Evolutionary conservation across 805 yeast genomes (phyloP).

Genomic region (Peterozyma xylosa): DNA sequence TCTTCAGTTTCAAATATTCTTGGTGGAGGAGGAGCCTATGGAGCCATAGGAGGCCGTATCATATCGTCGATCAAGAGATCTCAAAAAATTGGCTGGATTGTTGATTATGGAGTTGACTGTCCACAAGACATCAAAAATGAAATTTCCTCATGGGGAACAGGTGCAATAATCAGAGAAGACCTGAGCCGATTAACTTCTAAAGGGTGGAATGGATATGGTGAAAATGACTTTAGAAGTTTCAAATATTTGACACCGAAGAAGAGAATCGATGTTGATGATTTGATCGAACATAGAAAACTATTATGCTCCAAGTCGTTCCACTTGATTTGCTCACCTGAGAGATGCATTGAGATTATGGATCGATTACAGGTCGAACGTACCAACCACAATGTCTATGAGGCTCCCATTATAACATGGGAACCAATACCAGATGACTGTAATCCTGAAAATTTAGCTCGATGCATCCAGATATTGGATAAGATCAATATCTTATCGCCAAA

Average conservation of each 20-base stretch:
- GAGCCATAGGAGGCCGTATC: constrained; percentile 66
- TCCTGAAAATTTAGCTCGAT: constrained; percentile 35
- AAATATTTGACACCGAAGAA: constrained; percentile 54
- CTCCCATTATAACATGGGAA: constrained; percentile 65
- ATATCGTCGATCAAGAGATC: constrained; percentile 31
- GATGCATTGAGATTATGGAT: constrained; percentile 41
- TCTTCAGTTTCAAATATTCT: constrained; percentile 40
- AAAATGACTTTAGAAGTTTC: constrained; percentile 53
- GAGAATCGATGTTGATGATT: constrained; percentile 50
- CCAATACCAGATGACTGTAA: constrained; percentile 76
- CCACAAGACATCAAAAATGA: constrained; percentile 39
- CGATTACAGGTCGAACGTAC: constrained; percentile 11
- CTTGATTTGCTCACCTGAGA: constrained; percentile 62
- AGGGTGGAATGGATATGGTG: constrained; percentile 73
- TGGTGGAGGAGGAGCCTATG: constrained; percentile 91
- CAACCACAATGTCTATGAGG: not conserved
- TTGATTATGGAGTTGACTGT: constrained; percentile 78
- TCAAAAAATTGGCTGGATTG: constrained; percentile 49
- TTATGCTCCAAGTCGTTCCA: constrained; percentile 47
- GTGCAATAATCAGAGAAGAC: constrained; percentile 47
- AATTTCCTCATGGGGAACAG: constrained; percentile 56
- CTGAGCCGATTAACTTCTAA: constrained; percentile 57
- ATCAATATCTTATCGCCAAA: constrained; percentile 75
- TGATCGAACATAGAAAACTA: constrained; percentile 30
- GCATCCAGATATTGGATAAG: constrained; percentile 28